phyloP scores from a whole-genome alignment of 371 early-diverging fungal species.

The Mortierella sp. region DNA sequence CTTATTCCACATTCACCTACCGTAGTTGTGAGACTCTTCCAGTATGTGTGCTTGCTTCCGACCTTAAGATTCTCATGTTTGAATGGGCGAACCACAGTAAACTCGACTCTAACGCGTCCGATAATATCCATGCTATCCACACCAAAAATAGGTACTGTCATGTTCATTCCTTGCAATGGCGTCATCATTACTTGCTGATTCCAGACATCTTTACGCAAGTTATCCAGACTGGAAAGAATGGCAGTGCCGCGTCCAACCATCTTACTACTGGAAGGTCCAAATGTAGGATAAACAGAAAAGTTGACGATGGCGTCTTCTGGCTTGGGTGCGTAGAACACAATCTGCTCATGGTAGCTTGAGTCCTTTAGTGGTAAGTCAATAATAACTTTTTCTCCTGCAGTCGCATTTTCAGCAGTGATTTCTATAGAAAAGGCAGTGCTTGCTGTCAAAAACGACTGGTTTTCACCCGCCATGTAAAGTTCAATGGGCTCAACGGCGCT shows the following conservation, averaged over 20 bases:
- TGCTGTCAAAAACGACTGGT: conserved; percentile 55
- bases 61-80: conserved; percentile 68
- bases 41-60: conserved; percentile 72
- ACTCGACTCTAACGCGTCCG: conserved; percentile 75
- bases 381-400: conserved; percentile 69
- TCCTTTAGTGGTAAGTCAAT: conserved; percentile 70
- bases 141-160: conserved; percentile 72
- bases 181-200: conserved; percentile 44
- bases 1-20: conserved; percentile 40
- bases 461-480: conserved; percentile 55
- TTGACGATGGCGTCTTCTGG: conserved; percentile 69
- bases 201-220: conserved; percentile 43
- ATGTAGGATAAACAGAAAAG: conserved; percentile 77
- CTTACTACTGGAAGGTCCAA: conserved; percentile 60
- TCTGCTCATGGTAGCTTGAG: conserved; percentile 67
- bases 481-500: conserved; percentile 58
- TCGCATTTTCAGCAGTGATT: conserved; percentile 70
- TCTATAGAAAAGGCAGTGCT: conserved; percentile 68
- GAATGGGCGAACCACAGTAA: conserved; percentile 77
- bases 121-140: conserved; percentile 67
- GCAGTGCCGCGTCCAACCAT: conserved; percentile 73
- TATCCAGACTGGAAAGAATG: conserved; percentile 61
- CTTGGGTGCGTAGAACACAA: conserved; percentile 66
- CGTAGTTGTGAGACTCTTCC: conserved; percentile 74
- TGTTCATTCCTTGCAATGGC: conserved; percentile 52